Evolutionary conservation across 164 flowering plant species (phyloP).

Genomic region (Dillenia turbinata): DNA sequence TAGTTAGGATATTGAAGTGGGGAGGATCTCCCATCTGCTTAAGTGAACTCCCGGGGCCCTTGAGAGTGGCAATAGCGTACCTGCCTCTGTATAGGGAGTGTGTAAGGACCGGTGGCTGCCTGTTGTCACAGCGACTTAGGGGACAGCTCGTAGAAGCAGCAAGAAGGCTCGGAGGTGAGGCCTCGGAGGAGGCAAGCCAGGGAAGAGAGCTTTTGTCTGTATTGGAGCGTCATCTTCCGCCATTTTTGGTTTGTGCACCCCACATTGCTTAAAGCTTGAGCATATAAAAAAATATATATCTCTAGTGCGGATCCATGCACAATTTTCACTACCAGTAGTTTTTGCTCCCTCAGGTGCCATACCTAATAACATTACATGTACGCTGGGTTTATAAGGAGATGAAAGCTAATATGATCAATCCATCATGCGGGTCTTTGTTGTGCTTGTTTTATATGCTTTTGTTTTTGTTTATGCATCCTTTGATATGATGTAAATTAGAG

Average conservation of each 20-base stretch:
- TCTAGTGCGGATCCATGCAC: no score
- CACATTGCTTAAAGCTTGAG: constrained; percentile 10
- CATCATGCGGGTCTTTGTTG: no score
- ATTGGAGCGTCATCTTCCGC: constrained; percentile 82
- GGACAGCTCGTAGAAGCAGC: constrained; percentile 87
- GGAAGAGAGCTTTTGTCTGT: constrained; percentile 56
- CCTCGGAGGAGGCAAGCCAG: constrained; percentile 40
- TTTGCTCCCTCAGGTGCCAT: no score
- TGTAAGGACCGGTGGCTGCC: constrained; percentile 42
- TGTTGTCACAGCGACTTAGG: constrained; percentile 69
- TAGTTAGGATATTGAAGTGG: constrained; percentile 49
- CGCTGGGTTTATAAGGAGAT: no score
- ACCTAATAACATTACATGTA: no score
- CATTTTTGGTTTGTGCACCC: constrained; percentile 46
- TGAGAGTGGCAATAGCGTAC: constrained; percentile 69
- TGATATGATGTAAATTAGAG: no score
- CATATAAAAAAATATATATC: no score
- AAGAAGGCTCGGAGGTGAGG: constrained; percentile 48
- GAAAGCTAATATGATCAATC: no score
- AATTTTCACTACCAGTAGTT: no score
- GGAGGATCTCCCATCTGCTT: constrained; percentile 67
- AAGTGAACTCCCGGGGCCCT: constrained; percentile 63
- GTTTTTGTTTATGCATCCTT: no score
- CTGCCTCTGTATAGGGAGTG: constrained; percentile 84
- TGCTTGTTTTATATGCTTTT: no score